Percentiles rank a stretch among this genome's conserved stretches.
Evolutionary conservation across 345 rosid genomes (phyloP).

Genomic region (Clarkia xantiana): DNA sequence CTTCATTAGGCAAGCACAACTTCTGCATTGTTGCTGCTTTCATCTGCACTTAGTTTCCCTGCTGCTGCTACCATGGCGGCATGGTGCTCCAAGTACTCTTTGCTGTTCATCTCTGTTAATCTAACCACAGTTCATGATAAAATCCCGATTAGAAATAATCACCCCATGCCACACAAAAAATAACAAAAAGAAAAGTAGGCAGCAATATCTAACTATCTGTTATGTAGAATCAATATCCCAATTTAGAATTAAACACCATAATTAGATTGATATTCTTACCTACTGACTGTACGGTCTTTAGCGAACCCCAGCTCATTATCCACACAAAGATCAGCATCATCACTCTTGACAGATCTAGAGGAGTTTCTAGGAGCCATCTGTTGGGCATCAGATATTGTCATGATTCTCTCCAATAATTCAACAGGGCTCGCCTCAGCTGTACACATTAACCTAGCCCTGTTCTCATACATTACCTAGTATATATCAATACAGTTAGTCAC

Average conservation of each 20-base stretch:
- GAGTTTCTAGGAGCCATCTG: slow-evolving; percentile 71
- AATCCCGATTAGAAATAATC: neutral
- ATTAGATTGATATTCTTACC: slow-evolving; percentile 23
- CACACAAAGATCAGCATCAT: slow-evolving; percentile 68
- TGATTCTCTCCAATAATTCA: slow-evolving; percentile 52
- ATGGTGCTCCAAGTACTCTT: slow-evolving; percentile 76
- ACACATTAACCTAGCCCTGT: slow-evolving; percentile 63
- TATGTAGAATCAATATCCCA: too few species aligned
- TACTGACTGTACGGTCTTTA: slow-evolving; percentile 91
- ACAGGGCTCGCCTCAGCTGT: slow-evolving; percentile 75
- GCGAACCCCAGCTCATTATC: slow-evolving; percentile 96
- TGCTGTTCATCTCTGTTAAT: slow-evolving; percentile 94
- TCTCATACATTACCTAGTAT: slow-evolving; percentile 87
- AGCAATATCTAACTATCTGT: too few species aligned
- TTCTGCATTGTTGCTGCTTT: slow-evolving; percentile 9
- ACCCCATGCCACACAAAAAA: too few species aligned
- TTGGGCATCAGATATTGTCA: slow-evolving; percentile 70
- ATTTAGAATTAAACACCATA: neutral
- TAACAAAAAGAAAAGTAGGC: too few species aligned
- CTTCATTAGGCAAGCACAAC: slow-evolving; percentile 1
- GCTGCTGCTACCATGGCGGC: slow-evolving; percentile 15
- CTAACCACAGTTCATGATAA: slow-evolving; percentile 24
- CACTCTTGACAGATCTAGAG: slow-evolving; percentile 65
- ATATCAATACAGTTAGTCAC: neutral
- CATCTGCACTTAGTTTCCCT: slow-evolving; percentile 15